Base-by-base conservation (phyloP, 208 protist species). In the Lotmaria passim region DNA sequence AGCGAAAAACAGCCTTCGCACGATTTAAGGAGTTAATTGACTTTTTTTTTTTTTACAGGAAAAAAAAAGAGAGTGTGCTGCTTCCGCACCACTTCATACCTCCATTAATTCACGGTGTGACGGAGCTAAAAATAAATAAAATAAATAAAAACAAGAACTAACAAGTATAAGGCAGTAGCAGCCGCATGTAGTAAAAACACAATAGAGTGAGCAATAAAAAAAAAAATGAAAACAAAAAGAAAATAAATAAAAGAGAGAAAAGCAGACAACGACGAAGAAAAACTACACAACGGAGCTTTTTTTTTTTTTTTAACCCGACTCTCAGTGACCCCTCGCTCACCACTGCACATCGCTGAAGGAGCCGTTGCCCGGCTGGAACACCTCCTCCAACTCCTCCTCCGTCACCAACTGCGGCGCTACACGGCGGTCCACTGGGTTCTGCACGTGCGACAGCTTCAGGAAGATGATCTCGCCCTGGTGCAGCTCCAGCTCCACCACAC, bases 391-490 rank as follows among this genome's bases (percentile, higher is more conserved):
- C 73, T 97, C 90, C 65, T 95, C 92, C 56, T 90, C 82, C 11
- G 81, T 90, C 48, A 93, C 79, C 46, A 94, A 51, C 43, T 59
- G 63, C 52, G 75, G 73, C 41, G 69, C 63, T 14, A 82, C 41
- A 50, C 83, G 90, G 36, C 78, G 73, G 56, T 81, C 67, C 15
- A 78, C 75, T 3, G 68, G 68, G 63, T 85, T 81, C 44, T 38
- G 41, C 46, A 93, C 86, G 26, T 93, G 71, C 47, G 89, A 94
- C 76, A 93, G 68, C 83, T 94, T 90, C 60, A 94, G 53, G 66
- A 94, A 91, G 66, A 96, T 92, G 50, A 94, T 78, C 60, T 96
- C 90, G 41, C 93, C 93, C 73, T 95, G 85, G 78, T 97, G 85
- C 59, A 94, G 60, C 73, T 93, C 89, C 24, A 97, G 67, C 82